Conservation (phyloP, 768 basidiomycete species). For the Pisolithus orientalis region DNA sequence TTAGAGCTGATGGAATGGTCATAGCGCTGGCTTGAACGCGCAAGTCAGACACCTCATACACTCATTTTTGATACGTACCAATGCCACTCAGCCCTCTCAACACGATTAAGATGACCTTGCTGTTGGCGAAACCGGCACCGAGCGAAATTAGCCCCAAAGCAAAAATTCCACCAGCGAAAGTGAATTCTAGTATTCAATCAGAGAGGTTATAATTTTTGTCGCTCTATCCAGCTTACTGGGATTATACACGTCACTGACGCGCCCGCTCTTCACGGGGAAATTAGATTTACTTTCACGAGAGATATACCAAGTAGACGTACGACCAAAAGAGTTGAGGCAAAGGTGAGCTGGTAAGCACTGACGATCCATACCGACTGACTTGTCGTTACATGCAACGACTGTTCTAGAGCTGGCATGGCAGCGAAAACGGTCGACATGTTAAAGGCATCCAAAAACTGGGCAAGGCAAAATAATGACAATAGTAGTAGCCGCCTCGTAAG, state of each 20-base stretch:
- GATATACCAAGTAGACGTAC: constrained; percentile 7
- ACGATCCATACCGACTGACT: constrained; percentile 34
- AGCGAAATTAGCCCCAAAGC: constrained; percentile 39
- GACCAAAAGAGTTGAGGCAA: constrained; percentile 33
- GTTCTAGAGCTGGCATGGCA: constrained; percentile 31
- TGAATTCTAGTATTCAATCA: constrained; percentile 24
- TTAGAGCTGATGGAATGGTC: constrained; percentile 46
- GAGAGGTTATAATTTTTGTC: background rate
- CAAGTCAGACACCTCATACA: background rate
- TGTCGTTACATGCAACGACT: constrained; percentile 13
- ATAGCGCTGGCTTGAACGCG: constrained; percentile 36
- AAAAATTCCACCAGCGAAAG: constrained; percentile 37
- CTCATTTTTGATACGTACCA: constrained; percentile 20
- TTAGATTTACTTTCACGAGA: constrained; percentile 6
- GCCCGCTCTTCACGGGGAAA: constrained; percentile 27
- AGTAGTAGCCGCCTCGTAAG: constrained; percentile 23
- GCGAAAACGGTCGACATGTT: constrained; percentile 37
- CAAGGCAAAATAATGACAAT: constrained; percentile 33
- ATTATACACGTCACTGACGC: constrained; percentile 34
- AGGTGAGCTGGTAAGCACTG: constrained; percentile 36
- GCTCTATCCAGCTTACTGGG: constrained; percentile 27
- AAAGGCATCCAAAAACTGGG: constrained; percentile 40
- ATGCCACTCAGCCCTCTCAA: constrained; percentile 48
- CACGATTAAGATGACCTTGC: constrained; percentile 43
- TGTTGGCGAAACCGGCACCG: constrained; percentile 39